Base-by-base conservation (phyloP, 1,284 basidiomycete species). In the Cutaneotrichosporon sp. region DNA sequence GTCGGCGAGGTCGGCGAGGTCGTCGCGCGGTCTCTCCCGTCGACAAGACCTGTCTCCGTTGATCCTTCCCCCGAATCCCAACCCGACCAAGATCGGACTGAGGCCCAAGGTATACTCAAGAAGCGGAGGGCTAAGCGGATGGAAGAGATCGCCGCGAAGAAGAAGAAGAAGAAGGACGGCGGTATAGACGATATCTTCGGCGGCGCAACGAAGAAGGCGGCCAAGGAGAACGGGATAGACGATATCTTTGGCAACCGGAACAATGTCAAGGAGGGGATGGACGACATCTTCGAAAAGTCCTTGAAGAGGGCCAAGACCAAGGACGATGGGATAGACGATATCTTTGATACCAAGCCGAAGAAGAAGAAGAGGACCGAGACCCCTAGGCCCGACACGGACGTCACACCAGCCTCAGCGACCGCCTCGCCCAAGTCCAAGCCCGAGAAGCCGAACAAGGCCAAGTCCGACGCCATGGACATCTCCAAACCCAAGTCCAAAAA, bases 221-320 rank as follows among this genome's bases (percentile, higher is more conserved):
- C 34, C 34, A 13, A 36, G 11, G 34, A 36, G 2, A 5, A 5
- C 34, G 34, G 34, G 34, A 36, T 36, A 36, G 34, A 36, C 34
- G 34, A 1, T 36, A 13, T 13, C 26, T 26, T 26, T 26, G 26
- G 26, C 26, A 26, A 26, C 26, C 26, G 26, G 34, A 60, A 52
- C 22, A 31, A 46, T 11, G 38, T 13, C 34, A 6, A 22, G 18
- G 32, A 58, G 26, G 26, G 11, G 18, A n/a, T 14, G 16, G 42
- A 21, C 42, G 57, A 22, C 18, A 31, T 11, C 18, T n/a, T 21
- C 26, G 40, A 1, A 32, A 64, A 56, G 34, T 21, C 31, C 8
- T 56, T 46, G 16, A 46, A 51, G 49, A 63, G 50, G 34, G 31
- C 30, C 11, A 58, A 42, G 26, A 5, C 49, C 46, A 58, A 53